These are phyloP conservation scores for Paramecium sexaurelia DNA, from an alignment of 73 alveolate species.

Conservation along the genomic window DNA sequence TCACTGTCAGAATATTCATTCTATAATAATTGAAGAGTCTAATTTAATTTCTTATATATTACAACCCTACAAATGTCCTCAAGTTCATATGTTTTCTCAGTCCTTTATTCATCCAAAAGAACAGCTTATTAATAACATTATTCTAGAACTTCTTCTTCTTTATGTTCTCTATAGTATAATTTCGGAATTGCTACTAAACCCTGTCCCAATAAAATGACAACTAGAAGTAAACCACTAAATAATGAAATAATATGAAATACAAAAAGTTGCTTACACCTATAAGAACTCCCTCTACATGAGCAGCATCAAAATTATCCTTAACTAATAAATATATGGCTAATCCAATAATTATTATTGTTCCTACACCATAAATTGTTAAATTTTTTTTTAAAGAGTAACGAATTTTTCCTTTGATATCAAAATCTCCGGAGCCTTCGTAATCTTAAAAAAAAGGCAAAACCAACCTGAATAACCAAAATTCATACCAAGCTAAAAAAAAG, in stretches of 20 bases:
- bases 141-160: conserved; percentile 58
- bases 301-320: conserved; percentile 15
- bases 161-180: conserved; percentile 52
- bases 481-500: conserved; percentile 54
- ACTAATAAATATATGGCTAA: conserved; percentile 19
- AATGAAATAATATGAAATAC: not conserved
- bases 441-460: conserved; percentile 65
- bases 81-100: conserved; percentile 27
- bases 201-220: conserved; percentile 57
- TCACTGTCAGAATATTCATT: conserved; percentile 45
- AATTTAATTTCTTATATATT: not conserved
- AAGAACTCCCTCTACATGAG: conserved; percentile 55
- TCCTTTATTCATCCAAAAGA: conserved; percentile 48
- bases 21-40: not conserved
- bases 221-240: conserved; percentile 59
- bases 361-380: conserved; percentile 48
- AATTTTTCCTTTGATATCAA: conserved; percentile 33
- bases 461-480: conserved; percentile 37
- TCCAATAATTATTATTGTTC: not conserved
- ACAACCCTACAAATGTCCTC: conserved; percentile 53
- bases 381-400: conserved; percentile 41
- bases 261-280: conserved; percentile 58
- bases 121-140: conserved; percentile 60
- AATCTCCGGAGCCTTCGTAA: conserved; percentile 64
- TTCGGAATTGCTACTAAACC: conserved; percentile 67